Percentiles rank a stretch among this genome's conserved stretches.
These are phyloP conservation scores for Blastocladiella britannica DNA, from an alignment of 192 early-diverging fungal genomes.

Conservation along the genomic window DNA sequence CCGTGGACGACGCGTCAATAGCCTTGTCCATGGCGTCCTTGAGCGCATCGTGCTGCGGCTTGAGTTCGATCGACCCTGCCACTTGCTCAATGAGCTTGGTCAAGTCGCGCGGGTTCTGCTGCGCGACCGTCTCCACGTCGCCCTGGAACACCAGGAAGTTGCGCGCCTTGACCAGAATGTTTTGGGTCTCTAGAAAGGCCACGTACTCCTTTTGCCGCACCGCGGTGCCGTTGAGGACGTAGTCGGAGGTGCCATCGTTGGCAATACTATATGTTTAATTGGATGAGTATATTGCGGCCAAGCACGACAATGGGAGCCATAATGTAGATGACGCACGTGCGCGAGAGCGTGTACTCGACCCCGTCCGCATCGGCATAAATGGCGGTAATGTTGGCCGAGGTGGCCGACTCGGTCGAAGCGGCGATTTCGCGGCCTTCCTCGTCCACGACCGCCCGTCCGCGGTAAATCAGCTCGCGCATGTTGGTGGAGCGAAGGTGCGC, in stretches of 20 bases:
- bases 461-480: constrained; percentile 80
- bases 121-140: constrained; percentile 88
- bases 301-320: too few relatives aligned
- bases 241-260: constrained; percentile 55
- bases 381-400: constrained; percentile 56
- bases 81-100: constrained; percentile 89
- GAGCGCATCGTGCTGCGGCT: constrained; percentile 66
- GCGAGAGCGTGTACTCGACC: constrained; percentile 40
- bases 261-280: constrained; percentile 21
- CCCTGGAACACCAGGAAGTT: constrained; percentile 99
- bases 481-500: constrained; percentile 73
- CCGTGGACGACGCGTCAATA: constrained; percentile 66
- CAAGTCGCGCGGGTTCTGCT: constrained; percentile 85
- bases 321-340: constrained; percentile 45
- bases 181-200: constrained; percentile 51
- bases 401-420: constrained; percentile 10
- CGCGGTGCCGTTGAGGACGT: constrained; percentile 54
- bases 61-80: constrained; percentile 60
- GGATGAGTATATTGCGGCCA: too few relatives aligned
- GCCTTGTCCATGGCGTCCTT: constrained; percentile 65
- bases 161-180: constrained; percentile 81
- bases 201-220: constrained; percentile 64
- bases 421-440: constrained; percentile 22
- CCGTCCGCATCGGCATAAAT: constrained; percentile 53
- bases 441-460: constrained; percentile 31